phyloP scores from a whole-genome alignment of 257 asterid genomes.

The Buddleja alternifolia region DNA sequence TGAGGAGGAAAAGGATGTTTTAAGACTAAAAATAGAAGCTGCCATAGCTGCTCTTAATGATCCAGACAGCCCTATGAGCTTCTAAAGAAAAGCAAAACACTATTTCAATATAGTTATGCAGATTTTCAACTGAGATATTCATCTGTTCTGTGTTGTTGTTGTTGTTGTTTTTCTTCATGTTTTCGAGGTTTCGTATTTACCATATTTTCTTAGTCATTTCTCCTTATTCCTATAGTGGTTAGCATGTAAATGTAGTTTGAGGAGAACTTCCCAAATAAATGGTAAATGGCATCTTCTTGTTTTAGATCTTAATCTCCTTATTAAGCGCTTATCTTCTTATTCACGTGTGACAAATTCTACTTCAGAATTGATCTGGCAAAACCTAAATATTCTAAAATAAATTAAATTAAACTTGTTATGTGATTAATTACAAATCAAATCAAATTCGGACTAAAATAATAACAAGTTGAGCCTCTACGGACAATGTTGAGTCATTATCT shows the following conservation, averaged over 20 bases:
- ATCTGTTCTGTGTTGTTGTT: no score
- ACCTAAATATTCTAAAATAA: no score
- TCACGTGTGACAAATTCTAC: no score
- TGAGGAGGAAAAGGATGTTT: conserved; percentile 10
- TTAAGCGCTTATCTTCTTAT: no score
- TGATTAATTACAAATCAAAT: no score
- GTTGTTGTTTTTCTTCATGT: no score
- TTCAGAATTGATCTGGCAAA: no score
- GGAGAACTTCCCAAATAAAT: background rate
- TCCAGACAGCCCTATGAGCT: conserved; percentile 19
- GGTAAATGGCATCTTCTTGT: background rate
- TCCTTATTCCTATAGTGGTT: background rate
- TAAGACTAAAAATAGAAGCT: conserved; percentile 21
- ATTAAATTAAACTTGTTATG: no score
- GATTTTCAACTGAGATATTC: background rate
- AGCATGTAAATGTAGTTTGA: conserved; percentile 12
- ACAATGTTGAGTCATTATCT: conserved; percentile 24
- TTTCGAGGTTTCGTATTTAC: no score
- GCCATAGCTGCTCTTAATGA: conserved; percentile 23
- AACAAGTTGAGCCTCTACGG: background rate
- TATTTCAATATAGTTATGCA: background rate
- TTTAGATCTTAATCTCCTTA: background rate
- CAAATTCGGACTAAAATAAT: no score
- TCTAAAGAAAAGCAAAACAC: background rate
- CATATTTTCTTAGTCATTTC: no score